Evolutionary conservation across 176 grass and related monocot genomes (phyloP).

Genomic region (Carex kokanica): DNA sequence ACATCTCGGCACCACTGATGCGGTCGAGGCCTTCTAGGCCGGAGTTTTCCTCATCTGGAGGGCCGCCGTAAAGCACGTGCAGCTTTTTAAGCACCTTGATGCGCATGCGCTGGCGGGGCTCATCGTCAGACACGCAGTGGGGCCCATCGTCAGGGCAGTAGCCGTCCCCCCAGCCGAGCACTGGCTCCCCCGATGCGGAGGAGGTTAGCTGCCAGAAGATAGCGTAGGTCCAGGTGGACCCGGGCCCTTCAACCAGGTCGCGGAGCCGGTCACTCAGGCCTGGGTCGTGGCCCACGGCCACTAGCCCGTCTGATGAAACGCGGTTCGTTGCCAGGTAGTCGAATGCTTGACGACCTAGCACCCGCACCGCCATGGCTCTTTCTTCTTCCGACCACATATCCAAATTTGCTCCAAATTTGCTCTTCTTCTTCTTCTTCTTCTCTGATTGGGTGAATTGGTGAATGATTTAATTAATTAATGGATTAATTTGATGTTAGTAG

Average conservation of each 20-base stretch:
- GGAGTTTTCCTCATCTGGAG: conserved; percentile 58
- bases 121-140: neutral
- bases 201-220: conserved; percentile 88
- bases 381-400: conserved; percentile 71
- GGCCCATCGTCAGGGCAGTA: conserved; percentile 42
- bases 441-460: neutral
- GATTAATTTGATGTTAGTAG: neutral
- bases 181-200: conserved; percentile 15
- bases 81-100: conserved; percentile 79
- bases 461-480: neutral
- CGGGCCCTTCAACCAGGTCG: conserved; percentile 54
- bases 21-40: conserved; percentile 57
- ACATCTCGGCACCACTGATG: conserved; percentile 72
- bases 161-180: conserved; percentile 83
- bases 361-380: conserved; percentile 47
- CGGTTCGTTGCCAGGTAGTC: conserved; percentile 53
- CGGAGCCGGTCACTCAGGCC: conserved; percentile 52
- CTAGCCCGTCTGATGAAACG: conserved; percentile 43
- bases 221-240: conserved; percentile 51
- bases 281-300: conserved; percentile 5
- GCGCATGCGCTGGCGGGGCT: conserved; percentile 31
- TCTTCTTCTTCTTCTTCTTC: neutral
- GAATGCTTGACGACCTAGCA: conserved; percentile 62
- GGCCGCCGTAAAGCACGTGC: conserved; percentile 53
- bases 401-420: neutral